Base-by-base conservation (phyloP, 805 yeast genomes). In the Priceomyces fermenticarens region DNA sequence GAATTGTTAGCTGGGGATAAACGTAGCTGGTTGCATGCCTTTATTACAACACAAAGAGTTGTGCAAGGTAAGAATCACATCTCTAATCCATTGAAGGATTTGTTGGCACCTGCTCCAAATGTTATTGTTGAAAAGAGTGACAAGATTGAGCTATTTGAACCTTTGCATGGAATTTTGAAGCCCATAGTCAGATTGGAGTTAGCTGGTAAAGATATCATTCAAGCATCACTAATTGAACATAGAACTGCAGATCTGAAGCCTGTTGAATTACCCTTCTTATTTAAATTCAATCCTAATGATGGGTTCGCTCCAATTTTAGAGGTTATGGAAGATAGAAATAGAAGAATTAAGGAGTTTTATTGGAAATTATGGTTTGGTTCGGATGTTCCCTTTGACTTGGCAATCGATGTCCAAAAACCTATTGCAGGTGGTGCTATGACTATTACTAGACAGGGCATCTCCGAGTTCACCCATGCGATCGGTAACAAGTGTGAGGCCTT, bases 291-390 rank as follows among this genome's bases (percentile, higher is more conserved):
- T 55, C 88, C 96, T 23, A 75, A 78, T 39, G 87, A 85, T 62
- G 99, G 99, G n/a, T 90, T 85, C 60, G 95, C 97, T 44, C 98
- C 99, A 59, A 85, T 93, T 52, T 73, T 81, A 50, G 99, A 93
- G 70, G 79, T 85, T 30, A 85, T 88, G 83, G 86, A 81, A 49
- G 93, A 83, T 55, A 83, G 99, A 74, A 93, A 93, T 69, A 80
- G 79, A 45, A 80, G 98, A 65, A 91, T 95, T 68, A 93, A 93
- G 73, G 81, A 83, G 65, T 88, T 93, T 75, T 93, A 93, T 81
- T 93, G 99, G 99, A 83, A 83, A 62, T 74, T 91, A 57, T 93
- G 99, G 99, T 88, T 88, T 60, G 95, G 91, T 46, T 49, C 71
- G 32, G 59, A 65, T 35, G 60, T 64, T 32, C 77, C 80, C 34